These are phyloP conservation scores for Austroboletus novae-zelandiae DNA, from an alignment of 1,284 basidiomycete species.

Conservation along the genomic window DNA sequence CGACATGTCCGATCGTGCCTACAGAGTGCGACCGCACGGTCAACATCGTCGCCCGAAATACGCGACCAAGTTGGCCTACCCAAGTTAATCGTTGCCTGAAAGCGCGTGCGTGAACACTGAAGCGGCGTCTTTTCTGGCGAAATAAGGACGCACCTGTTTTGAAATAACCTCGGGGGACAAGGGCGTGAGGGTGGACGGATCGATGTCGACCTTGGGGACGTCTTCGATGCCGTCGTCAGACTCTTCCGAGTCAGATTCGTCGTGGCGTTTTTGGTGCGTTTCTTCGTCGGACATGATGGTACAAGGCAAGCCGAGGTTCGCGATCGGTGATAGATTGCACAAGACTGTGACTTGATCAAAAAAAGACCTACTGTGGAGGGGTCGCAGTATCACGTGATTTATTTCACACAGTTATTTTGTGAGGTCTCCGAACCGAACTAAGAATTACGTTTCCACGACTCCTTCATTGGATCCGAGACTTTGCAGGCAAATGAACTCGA, in stretches of 20 bases:
- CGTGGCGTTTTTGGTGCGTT: slow-evolving; percentile 55
- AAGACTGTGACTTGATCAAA: slow-evolving; percentile 17
- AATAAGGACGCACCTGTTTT: slow-evolving; percentile 75
- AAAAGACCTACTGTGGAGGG: slow-evolving; percentile 8
- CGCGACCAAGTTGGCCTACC: slow-evolving; percentile 42
- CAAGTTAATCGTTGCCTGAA: slow-evolving; percentile 81
- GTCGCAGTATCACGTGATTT: slow-evolving; percentile 13
- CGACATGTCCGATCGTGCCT: slow-evolving; percentile 97
- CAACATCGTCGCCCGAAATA: slow-evolving; percentile 9
- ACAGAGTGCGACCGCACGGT: slow-evolving; percentile 10
- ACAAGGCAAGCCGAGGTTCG: not conserved
- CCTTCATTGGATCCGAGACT: too few species aligned
- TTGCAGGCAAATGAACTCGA: too few species aligned
- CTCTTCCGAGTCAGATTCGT: slow-evolving; percentile 69
- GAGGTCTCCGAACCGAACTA: too few species aligned
- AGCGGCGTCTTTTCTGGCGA: not conserved
- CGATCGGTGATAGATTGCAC: slow-evolving; percentile 15
- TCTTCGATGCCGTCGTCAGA: slow-evolving; percentile 55
- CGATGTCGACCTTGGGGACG: slow-evolving; percentile 67
- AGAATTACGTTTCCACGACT: too few species aligned
- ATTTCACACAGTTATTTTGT: too few species aligned
- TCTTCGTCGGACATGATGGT: slow-evolving; percentile 60
- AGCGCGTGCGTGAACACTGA: not conserved
- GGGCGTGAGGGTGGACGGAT: slow-evolving; percentile 81
- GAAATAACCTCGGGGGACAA: slow-evolving; percentile 95